Evolutionary conservation across 1,139 yeast genomes (phyloP), one percentile per base, ranked within the genome.

Genomic region (Suhomyces terraborum): DNA sequence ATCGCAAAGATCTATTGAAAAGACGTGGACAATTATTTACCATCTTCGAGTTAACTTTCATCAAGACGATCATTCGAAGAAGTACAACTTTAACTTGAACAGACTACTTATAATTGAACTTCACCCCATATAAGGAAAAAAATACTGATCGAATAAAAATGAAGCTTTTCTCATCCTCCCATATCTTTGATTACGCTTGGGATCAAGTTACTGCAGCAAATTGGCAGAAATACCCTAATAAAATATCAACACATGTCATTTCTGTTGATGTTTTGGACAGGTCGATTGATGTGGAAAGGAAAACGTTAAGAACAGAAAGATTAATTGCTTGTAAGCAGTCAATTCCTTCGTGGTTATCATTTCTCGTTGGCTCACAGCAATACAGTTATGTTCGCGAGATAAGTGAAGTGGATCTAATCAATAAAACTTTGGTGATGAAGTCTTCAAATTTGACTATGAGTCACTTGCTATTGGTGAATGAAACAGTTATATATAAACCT

Each of bases 191-290:
- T 46, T 91, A 91, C 56, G 79, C 95, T 0, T 91, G 98, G 97
- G 95, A 86, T 29, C 89, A 88, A 56, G 96, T 93, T 14, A 86
- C 96, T 1, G 91, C 95, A 0, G 98, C 98, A 45, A 91, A 93
- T 63, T 93, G 98, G 98, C 82, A 80, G 51, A 93, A 93, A 57
- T 93, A 93, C 64, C 98, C 98, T 12, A 93, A 93, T 51, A 95
- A 89, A 56, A 73, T 84, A 47, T 84, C 96, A 6, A 79, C 95
- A 0, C 98, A 93, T 65, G 98, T 93, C n/a, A 84, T 88, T 13
- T 94, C 95, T 1, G 98, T 93, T 6, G 98, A 93, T 61, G 88
- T 88, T 2, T 66, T 93, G 36, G 69, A 84, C 45, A 73, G 98
- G 46, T 87, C 83, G 51, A 59, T 88, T 22, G 80, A 83, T 54